phyloP scores from a whole-genome alignment of 345 rosid genomes.

The Euphorbia pulcherrima region DNA sequence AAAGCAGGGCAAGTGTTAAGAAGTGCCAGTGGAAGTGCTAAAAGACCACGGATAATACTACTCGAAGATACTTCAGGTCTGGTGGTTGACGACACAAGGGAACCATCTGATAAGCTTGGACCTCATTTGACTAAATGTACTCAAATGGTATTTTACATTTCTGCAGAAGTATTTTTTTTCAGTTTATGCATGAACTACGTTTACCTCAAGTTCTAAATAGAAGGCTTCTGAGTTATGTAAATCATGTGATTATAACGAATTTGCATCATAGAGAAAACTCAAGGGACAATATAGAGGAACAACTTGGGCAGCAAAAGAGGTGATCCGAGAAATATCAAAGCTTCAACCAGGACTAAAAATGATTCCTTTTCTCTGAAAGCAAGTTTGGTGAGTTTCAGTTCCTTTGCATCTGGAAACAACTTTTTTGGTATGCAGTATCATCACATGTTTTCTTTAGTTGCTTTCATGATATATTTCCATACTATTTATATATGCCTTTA shows the following conservation, averaged over 20 bases:
- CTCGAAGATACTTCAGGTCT: conserved; percentile 38
- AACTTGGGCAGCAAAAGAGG: conserved; percentile 49
- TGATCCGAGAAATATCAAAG: conserved; percentile 63
- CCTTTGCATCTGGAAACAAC: conserved; percentile 52
- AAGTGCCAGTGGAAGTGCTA: conserved; percentile 47
- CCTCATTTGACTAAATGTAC: conserved; percentile 27
- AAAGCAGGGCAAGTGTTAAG: conserved; percentile 51
- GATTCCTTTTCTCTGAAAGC: conserved; percentile 43
- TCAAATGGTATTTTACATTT: conserved; percentile 43
- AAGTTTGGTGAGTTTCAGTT: conserved; percentile 40
- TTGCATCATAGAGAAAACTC: conserved; percentile 49
- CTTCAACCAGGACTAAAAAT: conserved; percentile 43
- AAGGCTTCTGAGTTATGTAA: neutral
- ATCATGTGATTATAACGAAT: conserved; percentile 12
- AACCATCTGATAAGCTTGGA: conserved; percentile 41
- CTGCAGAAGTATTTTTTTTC: neutral
- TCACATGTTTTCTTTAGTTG: too few species aligned
- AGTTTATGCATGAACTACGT: conserved; percentile 5
- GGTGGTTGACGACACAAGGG: conserved; percentile 42
- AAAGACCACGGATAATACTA: conserved; percentile 47
- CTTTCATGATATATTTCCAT: too few species aligned
- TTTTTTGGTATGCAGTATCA: conserved; percentile 53
- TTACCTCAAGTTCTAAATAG: neutral
- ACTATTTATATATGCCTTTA: too few species aligned
- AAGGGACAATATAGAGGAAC: conserved; percentile 51